Percentiles rank a stretch among this genome's conserved stretches.
Conservation (phyloP, 805 yeast genomes). For the Wickerhamomyces subpelliculosus region DNA sequence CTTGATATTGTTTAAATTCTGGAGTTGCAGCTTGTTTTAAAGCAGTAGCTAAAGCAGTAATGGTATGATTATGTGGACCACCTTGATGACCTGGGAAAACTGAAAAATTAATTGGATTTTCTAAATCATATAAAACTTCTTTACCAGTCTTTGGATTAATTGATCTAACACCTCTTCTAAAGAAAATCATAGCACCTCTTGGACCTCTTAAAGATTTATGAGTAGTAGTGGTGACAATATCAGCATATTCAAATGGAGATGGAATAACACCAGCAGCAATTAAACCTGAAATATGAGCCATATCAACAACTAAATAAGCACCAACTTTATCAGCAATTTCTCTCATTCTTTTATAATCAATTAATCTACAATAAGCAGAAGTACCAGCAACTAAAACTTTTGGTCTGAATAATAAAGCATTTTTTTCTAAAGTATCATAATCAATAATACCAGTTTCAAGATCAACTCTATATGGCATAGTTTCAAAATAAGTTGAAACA, state of each 20-base stretch:
- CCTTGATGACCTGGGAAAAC: slow-evolving; percentile 99
- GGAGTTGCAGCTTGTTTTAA: slow-evolving; percentile 89
- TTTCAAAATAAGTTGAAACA: slow-evolving; percentile 93
- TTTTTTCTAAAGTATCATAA: slow-evolving; percentile 89
- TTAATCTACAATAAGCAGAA: slow-evolving; percentile 93
- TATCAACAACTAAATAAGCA: slow-evolving; percentile 92
- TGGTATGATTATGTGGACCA: slow-evolving; percentile 99
- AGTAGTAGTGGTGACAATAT: slow-evolving; percentile 96
- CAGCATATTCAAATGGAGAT: slow-evolving; percentile 95
- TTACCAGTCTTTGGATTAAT: slow-evolving; percentile 86
- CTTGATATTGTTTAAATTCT: slow-evolving; percentile 86
- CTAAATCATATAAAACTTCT: slow-evolving; percentile 85
- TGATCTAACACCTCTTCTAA: slow-evolving; percentile 91
- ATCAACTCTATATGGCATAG: slow-evolving; percentile 96
- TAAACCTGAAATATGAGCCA: slow-evolving; percentile 98
- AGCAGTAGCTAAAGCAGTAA: slow-evolving; percentile 95
- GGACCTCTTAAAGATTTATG: slow-evolving; percentile 99
- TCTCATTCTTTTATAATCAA: slow-evolving; percentile 95
- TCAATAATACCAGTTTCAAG: slow-evolving; percentile 91
- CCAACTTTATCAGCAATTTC: slow-evolving; percentile 96
- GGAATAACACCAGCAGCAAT: slow-evolving; percentile 94
- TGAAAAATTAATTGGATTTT: slow-evolving; percentile 91
- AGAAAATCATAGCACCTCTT: slow-evolving; percentile 99
- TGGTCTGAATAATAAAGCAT: slow-evolving; percentile 90
- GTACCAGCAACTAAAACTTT: slow-evolving; percentile 97